These are phyloP conservation scores for Niebla homalea DNA, from an alignment of 495 filamentous ascomycete genomes.

Conservation along the genomic window DNA sequence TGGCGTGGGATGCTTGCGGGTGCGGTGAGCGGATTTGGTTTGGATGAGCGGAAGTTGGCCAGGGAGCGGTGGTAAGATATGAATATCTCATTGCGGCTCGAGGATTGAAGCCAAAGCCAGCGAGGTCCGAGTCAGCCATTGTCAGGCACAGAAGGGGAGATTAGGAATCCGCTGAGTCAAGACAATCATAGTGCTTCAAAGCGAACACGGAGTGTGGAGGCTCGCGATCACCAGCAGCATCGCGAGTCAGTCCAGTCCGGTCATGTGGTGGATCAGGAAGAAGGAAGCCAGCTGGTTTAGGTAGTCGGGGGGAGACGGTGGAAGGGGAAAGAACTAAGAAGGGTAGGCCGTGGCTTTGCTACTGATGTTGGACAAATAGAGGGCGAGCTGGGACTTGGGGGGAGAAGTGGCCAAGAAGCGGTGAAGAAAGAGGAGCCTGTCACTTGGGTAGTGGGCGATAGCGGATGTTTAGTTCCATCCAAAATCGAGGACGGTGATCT, in stretches of 20 bases:
- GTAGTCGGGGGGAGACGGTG: too few species aligned
- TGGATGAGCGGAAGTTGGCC: constrained; percentile 14
- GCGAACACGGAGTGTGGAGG: too few species aligned
- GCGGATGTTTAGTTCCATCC: too few species aligned
- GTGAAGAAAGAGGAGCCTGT: not conserved
- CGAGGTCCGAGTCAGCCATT: constrained; percentile 15
- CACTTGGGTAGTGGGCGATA: too few species aligned
- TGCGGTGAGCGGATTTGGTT: constrained; percentile 13
- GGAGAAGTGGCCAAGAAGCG: not conserved
- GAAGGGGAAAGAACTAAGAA: too few species aligned
- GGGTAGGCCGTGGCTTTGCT: not conserved
- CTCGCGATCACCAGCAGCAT: too few species aligned
- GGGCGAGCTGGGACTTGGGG: not conserved
- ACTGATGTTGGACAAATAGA: constrained; percentile 1
- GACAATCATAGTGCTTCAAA: too few species aligned
- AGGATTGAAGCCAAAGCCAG: constrained; percentile 16
- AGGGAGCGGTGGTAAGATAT: constrained; percentile 11
- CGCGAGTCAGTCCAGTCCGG: too few species aligned
- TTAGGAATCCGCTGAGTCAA: not conserved
- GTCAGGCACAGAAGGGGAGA: not conserved
- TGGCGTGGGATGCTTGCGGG: constrained; percentile 3
- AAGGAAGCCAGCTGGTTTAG: too few species aligned
- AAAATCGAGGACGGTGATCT: too few species aligned
- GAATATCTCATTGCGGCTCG: constrained; percentile 10
- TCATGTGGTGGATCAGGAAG: too few species aligned